Percentiles rank a stretch among this genome's conserved stretches.
Evolutionary conservation across 805 yeast species (phyloP).

Genomic region (Starmerella apicola): DNA sequence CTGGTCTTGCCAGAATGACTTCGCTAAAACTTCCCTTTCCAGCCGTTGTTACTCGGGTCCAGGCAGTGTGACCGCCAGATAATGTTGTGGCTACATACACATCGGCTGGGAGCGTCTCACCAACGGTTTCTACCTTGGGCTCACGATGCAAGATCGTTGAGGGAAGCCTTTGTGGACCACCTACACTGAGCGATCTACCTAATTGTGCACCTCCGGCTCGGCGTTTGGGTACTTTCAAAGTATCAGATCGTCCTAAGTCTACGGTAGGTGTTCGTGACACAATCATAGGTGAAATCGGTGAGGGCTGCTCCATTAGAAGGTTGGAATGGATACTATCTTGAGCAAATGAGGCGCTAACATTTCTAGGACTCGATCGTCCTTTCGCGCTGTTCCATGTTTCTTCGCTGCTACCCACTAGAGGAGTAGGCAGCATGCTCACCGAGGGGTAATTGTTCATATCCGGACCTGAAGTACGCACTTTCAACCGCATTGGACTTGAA

Average conservation of each 20-base stretch:
- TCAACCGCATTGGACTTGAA: too few species aligned
- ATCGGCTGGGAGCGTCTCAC: conserved; percentile 14
- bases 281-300: too few species aligned
- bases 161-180: conserved; percentile 18
- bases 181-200: conserved; percentile 17
- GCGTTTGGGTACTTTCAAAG: conserved; percentile 18
- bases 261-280: neutral
- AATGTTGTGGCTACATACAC: conserved; percentile 15
- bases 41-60: conserved; percentile 21
- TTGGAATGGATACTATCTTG: too few species aligned
- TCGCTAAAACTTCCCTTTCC: conserved; percentile 33
- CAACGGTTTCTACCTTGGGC: conserved; percentile 5
- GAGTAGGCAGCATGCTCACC: conserved; percentile 12
- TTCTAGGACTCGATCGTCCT: neutral
- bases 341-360: neutral
- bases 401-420: conserved; percentile 1
- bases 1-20: conserved; percentile 30
- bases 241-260: conserved; percentile 4
- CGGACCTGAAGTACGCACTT: neutral
- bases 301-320: too few species aligned
- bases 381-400: neutral
- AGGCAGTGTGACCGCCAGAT: conserved; percentile 9
- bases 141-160: conserved; percentile 20
- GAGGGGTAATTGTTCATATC: conserved; percentile 1
- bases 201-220: conserved; percentile 5